These are phyloP conservation scores for Cyphellophora attinorum DNA, from an alignment of 2,329 filamentous ascomycete genomes.

Conservation along the genomic window DNA sequence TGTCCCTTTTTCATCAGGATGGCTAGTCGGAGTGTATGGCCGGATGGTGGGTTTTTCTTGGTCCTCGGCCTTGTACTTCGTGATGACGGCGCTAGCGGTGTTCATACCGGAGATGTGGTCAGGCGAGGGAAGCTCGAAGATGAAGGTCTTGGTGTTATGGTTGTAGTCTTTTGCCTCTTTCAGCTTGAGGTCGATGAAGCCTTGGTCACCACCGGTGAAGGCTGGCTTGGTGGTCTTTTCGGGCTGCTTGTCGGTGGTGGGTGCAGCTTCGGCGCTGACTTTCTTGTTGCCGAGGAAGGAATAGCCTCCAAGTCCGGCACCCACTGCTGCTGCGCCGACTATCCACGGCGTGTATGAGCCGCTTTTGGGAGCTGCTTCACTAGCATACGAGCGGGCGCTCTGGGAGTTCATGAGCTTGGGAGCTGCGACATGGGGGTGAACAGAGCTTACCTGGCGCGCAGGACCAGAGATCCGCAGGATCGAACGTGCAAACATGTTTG, in stretches of 20 bases:
- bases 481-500: conserved; percentile 58
- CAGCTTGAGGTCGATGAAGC: conserved; percentile 73
- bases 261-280: conserved; percentile 22
- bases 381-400: conserved; percentile 66
- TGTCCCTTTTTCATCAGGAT: conserved; percentile 70
- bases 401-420: conserved; percentile 21
- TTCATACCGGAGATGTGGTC: conserved; percentile 76
- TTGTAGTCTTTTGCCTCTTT: conserved; percentile 70
- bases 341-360: conserved; percentile 31
- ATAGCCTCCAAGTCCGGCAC: conserved; percentile 49
- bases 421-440: conserved; percentile 1
- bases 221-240: conserved; percentile 32
- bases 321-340: conserved; percentile 44
- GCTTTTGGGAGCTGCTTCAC: conserved; percentile 48
- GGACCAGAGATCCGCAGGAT: conserved; percentile 56
- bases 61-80: conserved; percentile 79
- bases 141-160: conserved; percentile 89
- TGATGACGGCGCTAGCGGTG: conserved; percentile 76
- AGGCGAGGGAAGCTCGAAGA: conserved; percentile 75
- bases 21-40: conserved; percentile 86
- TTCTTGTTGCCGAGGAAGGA: conserved; percentile 25
- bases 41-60: conserved; percentile 78
- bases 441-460: conserved; percentile 50
- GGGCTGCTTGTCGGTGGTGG: conserved; percentile 4
- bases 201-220: conserved; percentile 81